Evolutionary conservation across 805 yeast species (phyloP).

Genomic region (Candida broadrunensis): DNA sequence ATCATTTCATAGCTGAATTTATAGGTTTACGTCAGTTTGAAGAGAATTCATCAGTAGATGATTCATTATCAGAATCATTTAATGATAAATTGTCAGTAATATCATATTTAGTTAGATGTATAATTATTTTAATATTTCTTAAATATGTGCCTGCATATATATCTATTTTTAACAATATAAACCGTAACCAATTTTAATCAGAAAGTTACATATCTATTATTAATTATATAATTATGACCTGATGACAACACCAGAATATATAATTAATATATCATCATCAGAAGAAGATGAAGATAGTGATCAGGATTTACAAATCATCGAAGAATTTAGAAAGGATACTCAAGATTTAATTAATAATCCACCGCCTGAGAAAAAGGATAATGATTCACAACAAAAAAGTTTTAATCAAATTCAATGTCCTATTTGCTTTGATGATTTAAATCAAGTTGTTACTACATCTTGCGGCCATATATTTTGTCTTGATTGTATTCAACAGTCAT

Average conservation of each 20-base stretch:
- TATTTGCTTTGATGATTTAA: conserved; percentile 40
- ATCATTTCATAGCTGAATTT: conserved; percentile 44
- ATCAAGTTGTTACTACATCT: conserved; percentile 37
- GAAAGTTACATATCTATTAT: too few relatives aligned
- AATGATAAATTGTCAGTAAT: conserved; percentile 22
- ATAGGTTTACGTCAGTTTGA: conserved; percentile 87
- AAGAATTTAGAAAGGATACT: conserved; percentile 37
- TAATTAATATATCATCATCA: conserved; percentile 17
- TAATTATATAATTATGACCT: too few relatives aligned
- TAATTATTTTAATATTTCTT: too few relatives aligned
- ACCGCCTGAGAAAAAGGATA: too few relatives aligned
- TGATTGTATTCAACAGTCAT: conserved; percentile 40
- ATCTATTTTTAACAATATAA: neutral
- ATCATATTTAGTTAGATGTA: too few relatives aligned
- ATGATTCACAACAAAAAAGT: too few relatives aligned
- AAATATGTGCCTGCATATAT: neutral
- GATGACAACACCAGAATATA: conserved; percentile 11
- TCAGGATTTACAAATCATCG: conserved; percentile 33
- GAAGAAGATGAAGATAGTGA: conserved; percentile 24
- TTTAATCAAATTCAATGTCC: conserved; percentile 40
- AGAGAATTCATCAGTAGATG: conserved; percentile 78
- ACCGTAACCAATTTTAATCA: neutral
- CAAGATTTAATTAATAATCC: conserved; percentile 27
- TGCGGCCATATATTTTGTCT: conserved; percentile 45
- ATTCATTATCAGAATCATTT: conserved; percentile 25